Evolutionary conservation across 2,329 filamentous ascomycete genomes (phyloP).

Genomic region (Pyrenochaeta sp.): DNA sequence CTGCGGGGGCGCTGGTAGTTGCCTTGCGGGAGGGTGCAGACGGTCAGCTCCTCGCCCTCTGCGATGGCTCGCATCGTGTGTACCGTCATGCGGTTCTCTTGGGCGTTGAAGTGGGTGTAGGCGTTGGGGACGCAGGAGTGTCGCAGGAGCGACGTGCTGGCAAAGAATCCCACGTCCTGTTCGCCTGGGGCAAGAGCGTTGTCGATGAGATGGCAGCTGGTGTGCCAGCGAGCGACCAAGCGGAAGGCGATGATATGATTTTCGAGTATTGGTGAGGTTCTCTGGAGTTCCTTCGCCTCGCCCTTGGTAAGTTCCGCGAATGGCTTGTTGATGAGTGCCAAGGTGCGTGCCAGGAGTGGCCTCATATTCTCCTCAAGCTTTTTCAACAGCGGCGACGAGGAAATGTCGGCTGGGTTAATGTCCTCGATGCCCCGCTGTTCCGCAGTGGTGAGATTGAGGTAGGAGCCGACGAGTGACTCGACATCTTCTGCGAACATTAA

Average conservation of each 20-base stretch:
- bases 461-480: slow-evolving; percentile 5
- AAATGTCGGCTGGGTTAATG: slow-evolving; percentile 4
- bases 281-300: not conserved
- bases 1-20: slow-evolving; percentile 13
- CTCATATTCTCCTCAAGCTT: not conserved
- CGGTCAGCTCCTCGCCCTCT: slow-evolving; percentile 13
- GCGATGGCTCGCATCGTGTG: slow-evolving; percentile 12
- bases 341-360: not conserved
- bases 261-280: slow-evolving; percentile 1
- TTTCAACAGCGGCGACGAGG: slow-evolving; percentile 3
- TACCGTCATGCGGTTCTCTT: slow-evolving; percentile 13
- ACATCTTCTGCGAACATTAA: slow-evolving; percentile 6
- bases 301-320: not conserved
- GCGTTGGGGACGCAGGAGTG: slow-evolving; percentile 29
- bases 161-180: slow-evolving; percentile 45
- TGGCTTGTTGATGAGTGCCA: not conserved
- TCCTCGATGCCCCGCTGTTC: slow-evolving; percentile 10
- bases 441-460: slow-evolving; percentile 4
- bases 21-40: slow-evolving; percentile 7
- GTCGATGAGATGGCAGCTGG: slow-evolving; percentile 7
- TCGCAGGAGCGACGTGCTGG: slow-evolving; percentile 42
- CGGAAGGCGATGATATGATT: slow-evolving; percentile 6
- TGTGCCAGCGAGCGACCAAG: slow-evolving; percentile 19
- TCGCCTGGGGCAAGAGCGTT: too few species aligned
- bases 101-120: slow-evolving; percentile 12